These are phyloP conservation scores for Phytophthora sansomeana DNA, from an alignment of 352 stramenopile genomes.

Conservation along the genomic window DNA sequence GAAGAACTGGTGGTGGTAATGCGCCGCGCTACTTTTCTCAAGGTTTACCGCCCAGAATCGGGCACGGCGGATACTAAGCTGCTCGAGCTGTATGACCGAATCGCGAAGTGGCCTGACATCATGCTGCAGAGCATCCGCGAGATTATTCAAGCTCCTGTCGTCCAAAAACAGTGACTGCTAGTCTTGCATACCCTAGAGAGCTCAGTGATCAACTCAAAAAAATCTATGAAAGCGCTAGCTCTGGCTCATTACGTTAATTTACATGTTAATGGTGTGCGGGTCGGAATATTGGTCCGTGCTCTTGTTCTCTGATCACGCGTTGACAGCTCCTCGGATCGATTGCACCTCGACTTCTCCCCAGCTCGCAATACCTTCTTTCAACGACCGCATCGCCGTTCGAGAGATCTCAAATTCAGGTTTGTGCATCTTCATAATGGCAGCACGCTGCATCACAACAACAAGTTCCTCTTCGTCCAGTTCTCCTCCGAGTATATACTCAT, in stretches of 20 bases:
- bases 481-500: neutral
- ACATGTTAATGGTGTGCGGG: too few species aligned
- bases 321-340: constrained; percentile 39
- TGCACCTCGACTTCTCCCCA: constrained; percentile 46
- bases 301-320: constrained; percentile 24
- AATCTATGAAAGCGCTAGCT: too few species aligned
- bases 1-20: constrained; percentile 45
- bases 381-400: constrained; percentile 23
- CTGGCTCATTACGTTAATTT: too few species aligned
- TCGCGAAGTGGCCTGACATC: neutral
- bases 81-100: neutral
- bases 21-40: constrained; percentile 39
- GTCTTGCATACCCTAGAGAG: too few species aligned
- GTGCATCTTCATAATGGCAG: constrained; percentile 21
- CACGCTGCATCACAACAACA: constrained; percentile 24
- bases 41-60: constrained; percentile 28
- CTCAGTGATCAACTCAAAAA: too few species aligned
- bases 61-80: neutral
- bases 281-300: too few species aligned
- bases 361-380: constrained; percentile 42
- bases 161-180: too few species aligned
- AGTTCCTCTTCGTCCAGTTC: constrained; percentile 7
- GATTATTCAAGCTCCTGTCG: too few species aligned
- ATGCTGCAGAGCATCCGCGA: neutral
- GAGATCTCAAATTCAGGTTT: constrained; percentile 37